A percentile compares a stretch with the other conserved stretches of the same genome.
These are phyloP conservation scores for Neurospora intermedia DNA, from an alignment of 495 filamentous ascomycete genomes.

Conservation along the genomic window DNA sequence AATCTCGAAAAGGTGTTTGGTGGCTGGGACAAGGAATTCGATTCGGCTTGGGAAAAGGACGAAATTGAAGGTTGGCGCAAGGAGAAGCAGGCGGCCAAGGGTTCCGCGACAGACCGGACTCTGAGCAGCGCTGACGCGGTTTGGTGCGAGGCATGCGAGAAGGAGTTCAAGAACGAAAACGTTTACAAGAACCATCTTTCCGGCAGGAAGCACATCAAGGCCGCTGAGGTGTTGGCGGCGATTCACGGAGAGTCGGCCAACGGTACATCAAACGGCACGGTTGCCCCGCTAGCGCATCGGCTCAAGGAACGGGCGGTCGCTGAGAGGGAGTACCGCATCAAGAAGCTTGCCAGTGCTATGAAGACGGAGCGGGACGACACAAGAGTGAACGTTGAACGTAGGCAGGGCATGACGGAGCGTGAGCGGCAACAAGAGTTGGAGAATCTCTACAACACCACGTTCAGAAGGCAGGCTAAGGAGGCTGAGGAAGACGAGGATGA, in stretches of 20 bases:
- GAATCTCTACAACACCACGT: conserved; percentile 59
- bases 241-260: conserved; percentile 22
- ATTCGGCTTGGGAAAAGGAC: conserved; percentile 67
- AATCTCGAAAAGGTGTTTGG: conserved; percentile 69
- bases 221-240: conserved; percentile 48
- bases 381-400: conserved; percentile 83
- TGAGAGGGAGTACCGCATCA: conserved; percentile 75
- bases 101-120: conserved; percentile 23
- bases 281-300: conserved; percentile 34
- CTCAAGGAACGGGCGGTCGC: conserved; percentile 87
- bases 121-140: conserved; percentile 57
- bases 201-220: conserved; percentile 85
- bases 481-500: conserved; percentile 39
- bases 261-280: conserved; percentile 16
- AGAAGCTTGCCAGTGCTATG: conserved; percentile 65
- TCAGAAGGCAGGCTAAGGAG: conserved; percentile 16
- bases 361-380: conserved; percentile 73
- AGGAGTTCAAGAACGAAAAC: conserved; percentile 90
- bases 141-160: conserved; percentile 85
- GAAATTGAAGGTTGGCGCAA: conserved; percentile 71
- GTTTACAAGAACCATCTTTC: conserved; percentile 82
- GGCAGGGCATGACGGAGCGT: conserved; percentile 89
- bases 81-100: conserved; percentile 36
- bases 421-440: conserved; percentile 88
- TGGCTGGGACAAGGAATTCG: conserved; percentile 70